These are phyloP conservation scores for Russula foetens DNA, from an alignment of 768 basidiomycete genomes.

Conservation along the genomic window DNA sequence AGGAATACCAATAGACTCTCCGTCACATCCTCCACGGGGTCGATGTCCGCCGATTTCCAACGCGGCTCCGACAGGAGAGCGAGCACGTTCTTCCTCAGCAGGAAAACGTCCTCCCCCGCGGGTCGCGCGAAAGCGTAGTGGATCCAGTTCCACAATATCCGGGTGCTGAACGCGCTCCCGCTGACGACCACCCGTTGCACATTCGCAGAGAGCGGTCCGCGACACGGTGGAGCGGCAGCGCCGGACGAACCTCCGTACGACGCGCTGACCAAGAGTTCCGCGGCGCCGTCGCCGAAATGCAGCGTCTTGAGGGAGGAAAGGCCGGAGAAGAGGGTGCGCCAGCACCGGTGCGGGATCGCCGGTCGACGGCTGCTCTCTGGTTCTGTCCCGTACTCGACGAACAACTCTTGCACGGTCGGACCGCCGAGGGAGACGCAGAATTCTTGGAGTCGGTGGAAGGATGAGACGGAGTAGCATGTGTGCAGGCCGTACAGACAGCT, in stretches of 20 bases:
- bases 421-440: neutral
- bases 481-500: constrained; percentile 4
- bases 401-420: neutral
- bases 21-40: neutral
- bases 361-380: neutral
- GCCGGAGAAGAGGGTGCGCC: neutral
- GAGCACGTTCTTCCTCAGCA: neutral
- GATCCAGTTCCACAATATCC: constrained; percentile 2
- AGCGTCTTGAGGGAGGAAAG: neutral
- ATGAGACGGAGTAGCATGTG: neutral
- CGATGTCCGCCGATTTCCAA: neutral
- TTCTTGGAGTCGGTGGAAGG: constrained; percentile 1
- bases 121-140: neutral
- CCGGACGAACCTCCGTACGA: neutral
- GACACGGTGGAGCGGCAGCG: neutral
- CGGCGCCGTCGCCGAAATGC: constrained; percentile 1
- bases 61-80: neutral
- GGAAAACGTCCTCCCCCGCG: neutral
- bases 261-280: neutral
- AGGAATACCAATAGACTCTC: neutral
- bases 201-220: neutral
- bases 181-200: neutral
- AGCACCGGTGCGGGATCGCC: neutral
- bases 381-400: constrained; percentile 3
- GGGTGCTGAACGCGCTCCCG: neutral